Evolutionary conservation across 2,329 filamentous ascomycete genomes (phyloP), one percentile per base, ranked within the genome.

Genomic region (Sporothrix globosa): DNA sequence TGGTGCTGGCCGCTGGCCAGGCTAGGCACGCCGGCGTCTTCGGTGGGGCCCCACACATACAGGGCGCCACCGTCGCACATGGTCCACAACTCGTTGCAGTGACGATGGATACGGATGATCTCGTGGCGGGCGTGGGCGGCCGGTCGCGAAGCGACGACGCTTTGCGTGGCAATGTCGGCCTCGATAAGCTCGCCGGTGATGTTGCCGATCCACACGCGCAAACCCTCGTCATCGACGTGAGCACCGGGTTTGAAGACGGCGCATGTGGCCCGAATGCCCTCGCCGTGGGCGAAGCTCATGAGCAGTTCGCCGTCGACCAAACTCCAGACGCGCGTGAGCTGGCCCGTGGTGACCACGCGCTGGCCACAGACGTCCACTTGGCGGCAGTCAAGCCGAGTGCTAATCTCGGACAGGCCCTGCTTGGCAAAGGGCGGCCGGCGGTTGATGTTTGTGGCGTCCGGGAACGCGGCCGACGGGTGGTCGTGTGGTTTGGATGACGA

Each of bases 31-130:
- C 61, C 61, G 0, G 91, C 90, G 6, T 87, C 87, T 60, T 81
- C 81, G 75, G 93, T 92, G 4, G 94, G 90, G 1, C 88, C 89
- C 96, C 96, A 99, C 5, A 98, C 87, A 74, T 93, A 89, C 17
- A 99, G 82, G 60, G 91, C 92, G 13, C 96, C 96, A 61, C 91
- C 89, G 73, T 97, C 94, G 77, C 98, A 96, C 63, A 99, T 80
- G 0, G 94, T 94, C 96, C 96, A 99, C 78, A 99, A 87, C 76
- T 97, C 92, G 74, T 93, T 92, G 73, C 88, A 90, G 78, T 96
- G 91, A 52, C 96, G 89, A 77, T 92, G 91, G 54, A 99, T 97
- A 75, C 90, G 92, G 73, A 92, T 87, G 67, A 99, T 87, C 75
- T 97, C 92, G 72, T 89, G 86, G 54, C 92, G 88, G 9, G 89